Evolutionary conservation across 139 green algal species (phyloP).

Genomic region (Chlamydomonas sp.): DNA sequence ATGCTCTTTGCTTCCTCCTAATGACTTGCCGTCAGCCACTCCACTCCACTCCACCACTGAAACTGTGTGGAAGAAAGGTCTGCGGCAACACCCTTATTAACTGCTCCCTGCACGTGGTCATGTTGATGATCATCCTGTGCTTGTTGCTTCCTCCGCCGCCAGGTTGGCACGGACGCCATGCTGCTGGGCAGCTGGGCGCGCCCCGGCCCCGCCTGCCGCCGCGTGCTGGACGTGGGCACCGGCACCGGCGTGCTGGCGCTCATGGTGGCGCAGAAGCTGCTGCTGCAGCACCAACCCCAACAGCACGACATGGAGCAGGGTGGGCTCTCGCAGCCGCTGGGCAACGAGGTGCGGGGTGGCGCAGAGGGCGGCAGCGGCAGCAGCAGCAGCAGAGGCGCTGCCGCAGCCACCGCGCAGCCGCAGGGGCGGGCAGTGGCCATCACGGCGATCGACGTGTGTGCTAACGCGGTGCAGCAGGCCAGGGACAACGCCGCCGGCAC

Average conservation of each 20-base stretch:
- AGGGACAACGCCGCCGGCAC: slow-evolving; percentile 35
- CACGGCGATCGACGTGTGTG: slow-evolving; percentile 53
- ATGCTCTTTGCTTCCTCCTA: no score
- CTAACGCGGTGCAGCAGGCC: slow-evolving; percentile 39
- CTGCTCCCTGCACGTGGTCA: no score
- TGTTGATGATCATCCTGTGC: neutral
- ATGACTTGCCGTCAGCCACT: no score
- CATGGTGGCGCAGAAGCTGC: slow-evolving; percentile 55
- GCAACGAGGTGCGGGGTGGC: neutral
- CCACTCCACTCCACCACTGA: no score
- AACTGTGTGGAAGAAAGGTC: no score
- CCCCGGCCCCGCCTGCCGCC: neutral
- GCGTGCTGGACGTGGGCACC: slow-evolving; percentile 50
- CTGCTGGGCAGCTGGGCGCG: slow-evolving; percentile 49
- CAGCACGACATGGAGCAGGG: neutral
- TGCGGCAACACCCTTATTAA: no score
- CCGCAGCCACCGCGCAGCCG: no score
- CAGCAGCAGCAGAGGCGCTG: neutral
- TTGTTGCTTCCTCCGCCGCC: neutral
- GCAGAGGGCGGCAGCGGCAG: neutral
- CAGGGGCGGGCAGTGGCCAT: neutral
- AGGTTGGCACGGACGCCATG: slow-evolving; percentile 58
- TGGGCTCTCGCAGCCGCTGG: neutral
- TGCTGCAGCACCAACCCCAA: neutral
- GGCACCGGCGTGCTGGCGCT: slow-evolving; percentile 60